Evolutionary conservation across 495 filamentous ascomycete species (phyloP), one percentile per base, ranked within the genome.

Genomic region (Aspergillus ostianus): DNA sequence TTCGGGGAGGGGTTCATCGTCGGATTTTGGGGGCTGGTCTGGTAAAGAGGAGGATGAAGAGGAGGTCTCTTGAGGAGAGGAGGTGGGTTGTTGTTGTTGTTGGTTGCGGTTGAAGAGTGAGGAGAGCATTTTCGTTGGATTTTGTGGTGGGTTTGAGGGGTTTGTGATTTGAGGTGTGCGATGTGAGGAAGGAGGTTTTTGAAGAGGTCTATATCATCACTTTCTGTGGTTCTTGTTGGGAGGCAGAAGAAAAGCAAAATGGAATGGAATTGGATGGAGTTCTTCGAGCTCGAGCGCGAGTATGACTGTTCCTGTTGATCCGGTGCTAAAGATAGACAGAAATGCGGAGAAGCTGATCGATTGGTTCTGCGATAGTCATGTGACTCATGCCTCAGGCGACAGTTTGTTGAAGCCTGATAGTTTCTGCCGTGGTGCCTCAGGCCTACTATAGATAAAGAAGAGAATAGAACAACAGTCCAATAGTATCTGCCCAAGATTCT

Each of bases 111-210:
- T 15, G 36, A 41, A 41, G 36, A 41, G 36, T 41, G 36, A 41
- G 36, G 36, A 41, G 36, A 41, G 36, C 36, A 41, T 41, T 41
- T 41, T 32, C 10, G 30, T 32, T 2, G 30, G 30, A 1, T 32
- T 32, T 32, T 7, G 30, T 32, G 23, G 23, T 32, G 30, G 30
- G 30, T 3, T 32, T 32, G 30, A 32, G 30, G 29, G 29, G 29
- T 30, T 30, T 36, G n/a, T n/a, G n/a, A 15, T 41, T 41, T 41
- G 1, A 15, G 13, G 64, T 30, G 59, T n/a, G 30, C 20, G 60
- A 63, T 47, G 63, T 63, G 46, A 62, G 67, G 60, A 62, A 60
- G 56, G 57, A 59, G 49, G 56, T 55, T 26, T 57, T 56, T 29
- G 53, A 54, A 48, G 64, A 57, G 29, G 6, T 32, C 23, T 32